Base-by-base conservation (phyloP, 2,329 filamentous ascomycete genomes). In the Chrysoporthe cubensis region DNA sequence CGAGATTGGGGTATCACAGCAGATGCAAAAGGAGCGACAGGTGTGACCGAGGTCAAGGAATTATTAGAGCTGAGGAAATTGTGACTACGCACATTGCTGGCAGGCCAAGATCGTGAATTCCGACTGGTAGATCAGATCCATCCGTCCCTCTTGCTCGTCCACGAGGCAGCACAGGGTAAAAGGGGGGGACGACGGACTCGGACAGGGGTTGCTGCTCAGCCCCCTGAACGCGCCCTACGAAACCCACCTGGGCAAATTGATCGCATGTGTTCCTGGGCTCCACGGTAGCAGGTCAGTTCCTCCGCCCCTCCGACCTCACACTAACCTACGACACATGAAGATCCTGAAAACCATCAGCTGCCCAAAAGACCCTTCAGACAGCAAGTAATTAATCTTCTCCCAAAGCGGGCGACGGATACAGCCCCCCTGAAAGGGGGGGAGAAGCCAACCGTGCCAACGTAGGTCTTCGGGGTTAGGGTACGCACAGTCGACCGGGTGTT, bases 1-100 rank as follows among this genome's bases (percentile, higher is more conserved):
- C 43, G 63, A 62, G 66, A 40, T 66, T 52, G 63, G 65, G 50
- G 63, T 66, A 66, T 69, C 67, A 60, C 57, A 34, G 44, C 40
- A 34, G 40, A 61, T 34, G 62, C 43, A 54, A 66, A 69, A 69
- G 43, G 67, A 69, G 67, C 44, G 67, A 64, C 67, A 48, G 62
- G 59, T 64, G 46, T 62, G 64, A 63, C 54, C 21, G 54, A 61
- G 56, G 46, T 60, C 32, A 58, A 61, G 44, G 37, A 69, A 5
- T 46, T 32, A 65, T 40, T 61, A 64, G 42, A 54, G 43, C 44
- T 57, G 46, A 58, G 43, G 48, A 54, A 54, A 57, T 40, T 40
- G 43, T 63, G 44, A 63, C 34, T 54, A 34, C 50, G 13, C 50
- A 63, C 59, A 63, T 59, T 54, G 64, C 50, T 46, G 44, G 56